These are phyloP conservation scores for Lipomyces starkeyi DNA, from an alignment of 805 yeast species.

Conservation along the genomic window DNA sequence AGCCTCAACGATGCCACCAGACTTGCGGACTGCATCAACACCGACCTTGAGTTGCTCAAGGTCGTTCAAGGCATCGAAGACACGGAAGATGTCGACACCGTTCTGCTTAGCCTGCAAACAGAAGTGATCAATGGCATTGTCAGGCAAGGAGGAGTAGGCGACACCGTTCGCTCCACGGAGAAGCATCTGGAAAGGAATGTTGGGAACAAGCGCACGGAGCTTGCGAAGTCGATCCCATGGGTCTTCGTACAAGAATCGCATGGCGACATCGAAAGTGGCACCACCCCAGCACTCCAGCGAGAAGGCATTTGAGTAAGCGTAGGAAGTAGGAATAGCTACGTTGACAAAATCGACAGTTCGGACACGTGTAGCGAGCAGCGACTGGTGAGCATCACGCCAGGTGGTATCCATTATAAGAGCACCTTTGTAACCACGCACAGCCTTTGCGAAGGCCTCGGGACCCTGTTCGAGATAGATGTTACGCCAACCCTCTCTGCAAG, in stretches of 20 bases:
- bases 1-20: slow-evolving; percentile 99
- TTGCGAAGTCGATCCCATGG: slow-evolving; percentile 97
- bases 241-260: slow-evolving; percentile 98
- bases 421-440: slow-evolving; percentile 83
- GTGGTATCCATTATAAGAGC: slow-evolving; percentile 96
- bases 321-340: slow-evolving; percentile 93
- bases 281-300: slow-evolving; percentile 99
- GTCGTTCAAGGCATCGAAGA: slow-evolving; percentile 96
- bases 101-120: slow-evolving; percentile 91
- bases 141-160: slow-evolving; percentile 97
- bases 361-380: slow-evolving; percentile 94
- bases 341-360: slow-evolving; percentile 90
- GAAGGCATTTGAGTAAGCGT: slow-evolving; percentile 86
- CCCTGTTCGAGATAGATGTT: slow-evolving; percentile 82
- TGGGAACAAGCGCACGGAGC: slow-evolving; percentile 89
- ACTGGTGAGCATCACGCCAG: slow-evolving; percentile 99
- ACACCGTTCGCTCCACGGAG: slow-evolving; percentile 99
- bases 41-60: slow-evolving; percentile 96
- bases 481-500: slow-evolving; percentile 88
- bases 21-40: slow-evolving; percentile 95
- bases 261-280: slow-evolving; percentile 97
- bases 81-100: slow-evolving; percentile 98
- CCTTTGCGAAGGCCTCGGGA: slow-evolving; percentile 86
- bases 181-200: slow-evolving; percentile 99
- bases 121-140: slow-evolving; percentile 97